phyloP scores from a whole-genome alignment of 2,329 filamentous ascomycete genomes.

The Phialophora verrucosa region DNA sequence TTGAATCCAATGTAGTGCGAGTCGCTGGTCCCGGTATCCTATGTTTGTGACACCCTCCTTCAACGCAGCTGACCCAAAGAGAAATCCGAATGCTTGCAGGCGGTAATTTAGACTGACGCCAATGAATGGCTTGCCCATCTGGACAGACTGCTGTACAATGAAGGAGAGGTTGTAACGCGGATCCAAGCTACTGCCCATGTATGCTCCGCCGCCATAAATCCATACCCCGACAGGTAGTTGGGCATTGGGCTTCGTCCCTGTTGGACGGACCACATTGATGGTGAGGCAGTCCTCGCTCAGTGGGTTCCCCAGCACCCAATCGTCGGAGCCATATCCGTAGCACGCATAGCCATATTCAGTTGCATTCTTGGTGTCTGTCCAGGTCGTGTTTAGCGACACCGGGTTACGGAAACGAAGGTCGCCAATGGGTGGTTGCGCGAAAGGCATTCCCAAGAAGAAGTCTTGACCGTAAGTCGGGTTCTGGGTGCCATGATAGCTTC shows the following conservation, averaged over 20 bases:
- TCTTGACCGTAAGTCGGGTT: constrained; percentile 55
- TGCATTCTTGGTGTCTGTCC: constrained; percentile 50
- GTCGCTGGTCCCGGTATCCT: constrained; percentile 55
- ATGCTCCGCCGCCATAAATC: constrained; percentile 63
- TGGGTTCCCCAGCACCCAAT: constrained; percentile 38
- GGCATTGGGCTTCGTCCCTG: constrained; percentile 47
- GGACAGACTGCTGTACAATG: constrained; percentile 61
- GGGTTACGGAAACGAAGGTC: constrained; percentile 61
- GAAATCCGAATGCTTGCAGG: constrained; percentile 59
- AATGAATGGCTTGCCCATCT: constrained; percentile 60
- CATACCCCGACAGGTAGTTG: constrained; percentile 64
- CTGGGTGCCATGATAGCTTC: constrained; percentile 55
- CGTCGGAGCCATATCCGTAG: constrained; percentile 55
- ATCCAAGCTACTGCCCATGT: constrained; percentile 57
- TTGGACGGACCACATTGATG: constrained; percentile 60
- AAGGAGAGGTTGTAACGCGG: constrained; percentile 68
- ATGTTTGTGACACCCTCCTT: constrained; percentile 56
- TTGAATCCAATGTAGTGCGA: constrained; percentile 48
- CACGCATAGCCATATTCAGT: constrained; percentile 44
- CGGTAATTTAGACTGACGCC: constrained; percentile 62
- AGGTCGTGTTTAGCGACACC: constrained; percentile 55
- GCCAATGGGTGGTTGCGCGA: constrained; percentile 49
- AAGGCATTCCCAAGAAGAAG: constrained; percentile 47
- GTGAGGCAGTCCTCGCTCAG: constrained; percentile 56
- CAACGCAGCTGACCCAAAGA: constrained; percentile 47